Percentiles rank a stretch among this genome's conserved stretches.
These are phyloP conservation scores for Meredithiella fracta DNA, from an alignment of 2,329 filamentous ascomycete species.

Conservation along the genomic window DNA sequence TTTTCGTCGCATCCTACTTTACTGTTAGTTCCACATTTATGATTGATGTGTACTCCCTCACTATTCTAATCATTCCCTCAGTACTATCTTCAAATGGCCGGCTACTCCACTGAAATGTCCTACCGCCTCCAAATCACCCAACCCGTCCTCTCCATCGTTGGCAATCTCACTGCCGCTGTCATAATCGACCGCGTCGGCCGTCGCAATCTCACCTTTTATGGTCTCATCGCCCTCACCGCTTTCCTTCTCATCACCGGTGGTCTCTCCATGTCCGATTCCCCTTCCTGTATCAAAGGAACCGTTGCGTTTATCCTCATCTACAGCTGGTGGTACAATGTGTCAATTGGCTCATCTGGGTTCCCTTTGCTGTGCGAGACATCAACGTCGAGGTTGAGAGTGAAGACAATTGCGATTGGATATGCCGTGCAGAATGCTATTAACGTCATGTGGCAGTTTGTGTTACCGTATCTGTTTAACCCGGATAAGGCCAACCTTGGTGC, in stretches of 20 bases:
- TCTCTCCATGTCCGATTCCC: constrained; percentile 15
- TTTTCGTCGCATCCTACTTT: constrained; percentile 23
- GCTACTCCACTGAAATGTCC: constrained; percentile 22
- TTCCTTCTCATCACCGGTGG: constrained; percentile 26
- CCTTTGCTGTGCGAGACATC: constrained; percentile 23
- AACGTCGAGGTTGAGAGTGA: constrained; percentile 22
- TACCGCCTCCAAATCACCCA: constrained; percentile 24
- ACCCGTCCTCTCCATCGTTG: constrained; percentile 18
- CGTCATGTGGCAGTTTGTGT: constrained; percentile 13
- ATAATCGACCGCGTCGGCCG: constrained; percentile 21
- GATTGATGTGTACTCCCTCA: neutral
- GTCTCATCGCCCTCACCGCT: constrained; percentile 21
- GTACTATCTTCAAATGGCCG: constrained; percentile 28
- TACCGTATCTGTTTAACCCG: constrained; percentile 17
- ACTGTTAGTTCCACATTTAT: constrained; percentile 16
- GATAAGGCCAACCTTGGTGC: constrained; percentile 20
- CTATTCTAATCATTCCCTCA: neutral
- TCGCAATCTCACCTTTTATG: constrained; percentile 20
- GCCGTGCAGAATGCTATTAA: constrained; percentile 19
- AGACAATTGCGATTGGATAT: constrained; percentile 25
- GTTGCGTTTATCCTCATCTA: constrained; percentile 23
- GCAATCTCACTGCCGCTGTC: constrained; percentile 21
- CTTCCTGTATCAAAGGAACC: constrained; percentile 17
- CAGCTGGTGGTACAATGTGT: constrained; percentile 19
- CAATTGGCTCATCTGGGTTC: constrained; percentile 23